phyloP scores from a whole-genome alignment of 768 basidiomycete species.

The Sutorius australiensis region DNA sequence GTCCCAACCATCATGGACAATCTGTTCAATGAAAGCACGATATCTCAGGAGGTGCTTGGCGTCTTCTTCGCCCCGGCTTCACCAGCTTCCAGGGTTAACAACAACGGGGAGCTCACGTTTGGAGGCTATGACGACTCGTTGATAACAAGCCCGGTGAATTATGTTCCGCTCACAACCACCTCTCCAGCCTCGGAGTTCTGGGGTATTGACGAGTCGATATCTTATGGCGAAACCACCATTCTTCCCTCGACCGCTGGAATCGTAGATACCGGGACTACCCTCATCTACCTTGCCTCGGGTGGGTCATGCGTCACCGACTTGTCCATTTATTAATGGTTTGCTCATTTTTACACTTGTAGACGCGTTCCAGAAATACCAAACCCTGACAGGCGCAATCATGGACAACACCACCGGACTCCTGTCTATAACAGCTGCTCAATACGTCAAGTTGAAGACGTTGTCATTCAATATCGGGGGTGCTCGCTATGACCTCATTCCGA shows the following conservation, averaged over 20 bases:
- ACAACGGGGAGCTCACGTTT: constrained; percentile 24
- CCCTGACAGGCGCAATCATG: constrained; percentile 21
- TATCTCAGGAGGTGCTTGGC: constrained; percentile 27
- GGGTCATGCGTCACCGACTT: not conserved
- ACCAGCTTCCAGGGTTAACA: constrained; percentile 6
- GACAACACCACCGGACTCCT: constrained; percentile 30
- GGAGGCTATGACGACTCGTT: constrained; percentile 18
- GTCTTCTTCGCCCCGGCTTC: constrained; percentile 28
- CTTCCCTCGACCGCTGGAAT: constrained; percentile 15
- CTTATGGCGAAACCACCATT: not conserved
- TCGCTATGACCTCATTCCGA: constrained; percentile 16
- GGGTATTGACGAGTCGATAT: constrained; percentile 14
- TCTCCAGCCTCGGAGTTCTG: constrained; percentile 24
- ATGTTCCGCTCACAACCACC: constrained; percentile 22
- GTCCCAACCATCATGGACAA: constrained; percentile 37
- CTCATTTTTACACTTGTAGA: constrained; percentile 12
- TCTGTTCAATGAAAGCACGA: constrained; percentile 25
- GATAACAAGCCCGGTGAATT: constrained; percentile 13
- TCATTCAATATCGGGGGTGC: constrained; percentile 22
- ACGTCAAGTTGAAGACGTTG: constrained; percentile 20
- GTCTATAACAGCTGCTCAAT: constrained; percentile 22
- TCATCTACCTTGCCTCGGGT: constrained; percentile 29
- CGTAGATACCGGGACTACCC: constrained; percentile 23
- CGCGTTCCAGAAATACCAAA: constrained; percentile 21
- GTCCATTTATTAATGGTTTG: not conserved